Percentiles rank a stretch among this genome's conserved stretches.
phyloP scores from a whole-genome alignment of 1,284 basidiomycete genomes.

The Trichosporon sp. region DNA sequence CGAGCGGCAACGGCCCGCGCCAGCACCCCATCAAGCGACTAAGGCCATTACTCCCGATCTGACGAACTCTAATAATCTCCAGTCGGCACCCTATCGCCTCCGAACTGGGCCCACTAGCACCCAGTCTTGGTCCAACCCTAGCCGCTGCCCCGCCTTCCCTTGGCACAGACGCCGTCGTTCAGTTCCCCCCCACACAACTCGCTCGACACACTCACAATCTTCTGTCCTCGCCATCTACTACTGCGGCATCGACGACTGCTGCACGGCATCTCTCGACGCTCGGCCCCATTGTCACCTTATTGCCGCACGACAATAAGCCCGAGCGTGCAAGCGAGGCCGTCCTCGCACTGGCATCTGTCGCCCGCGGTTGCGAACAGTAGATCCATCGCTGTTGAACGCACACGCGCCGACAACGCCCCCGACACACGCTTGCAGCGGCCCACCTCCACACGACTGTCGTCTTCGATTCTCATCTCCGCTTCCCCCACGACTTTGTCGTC shows the following conservation, averaged over 20 bases:
- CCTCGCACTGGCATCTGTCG: conserved; percentile 1
- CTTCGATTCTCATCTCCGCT: neutral
- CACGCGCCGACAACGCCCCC: neutral
- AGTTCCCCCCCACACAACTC: neutral
- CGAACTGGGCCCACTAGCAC: neutral
- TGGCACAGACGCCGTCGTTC: neutral
- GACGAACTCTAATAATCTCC: neutral
- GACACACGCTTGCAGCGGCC: neutral
- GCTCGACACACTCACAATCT: neutral
- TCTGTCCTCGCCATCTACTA: neutral
- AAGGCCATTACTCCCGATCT: neutral
- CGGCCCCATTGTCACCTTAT: neutral
- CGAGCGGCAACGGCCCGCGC: neutral
- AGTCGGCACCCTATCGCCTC: conserved; percentile 2
- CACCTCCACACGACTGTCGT: neutral
- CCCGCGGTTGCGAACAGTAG: neutral
- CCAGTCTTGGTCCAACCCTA: neutral
- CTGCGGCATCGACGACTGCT: neutral
- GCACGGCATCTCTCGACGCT: neutral
- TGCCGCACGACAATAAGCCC: conserved; percentile 5
- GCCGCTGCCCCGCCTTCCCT: neutral
- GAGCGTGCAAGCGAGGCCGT: neutral
- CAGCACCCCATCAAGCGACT: neutral
- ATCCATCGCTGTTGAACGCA: neutral
- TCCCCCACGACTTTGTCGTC: neutral